Conservation (phyloP, 306 rosid genomes). For the Notholithocarpus densiflorus region DNA sequence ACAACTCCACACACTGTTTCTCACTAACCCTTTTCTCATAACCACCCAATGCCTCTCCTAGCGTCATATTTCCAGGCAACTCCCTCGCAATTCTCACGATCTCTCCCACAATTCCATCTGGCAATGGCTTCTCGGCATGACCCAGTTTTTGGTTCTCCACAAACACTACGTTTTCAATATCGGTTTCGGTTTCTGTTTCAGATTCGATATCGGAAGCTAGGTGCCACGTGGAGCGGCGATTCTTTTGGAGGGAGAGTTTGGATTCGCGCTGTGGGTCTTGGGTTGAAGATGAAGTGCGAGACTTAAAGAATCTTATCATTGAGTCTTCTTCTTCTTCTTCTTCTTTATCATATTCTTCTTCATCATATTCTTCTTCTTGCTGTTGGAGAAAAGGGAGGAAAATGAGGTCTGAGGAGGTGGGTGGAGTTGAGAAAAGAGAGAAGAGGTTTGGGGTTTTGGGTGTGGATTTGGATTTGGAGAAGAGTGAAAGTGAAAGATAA, state of each 20-base stretch:
- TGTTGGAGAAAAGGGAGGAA: slow-evolving; percentile 49
- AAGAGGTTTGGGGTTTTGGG: slow-evolving; percentile 30
- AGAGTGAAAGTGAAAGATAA: neutral
- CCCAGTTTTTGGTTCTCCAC: slow-evolving; percentile 20
- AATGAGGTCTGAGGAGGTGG: slow-evolving; percentile 38
- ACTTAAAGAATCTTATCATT: slow-evolving; percentile 55
- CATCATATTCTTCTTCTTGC: slow-evolving; percentile 2
- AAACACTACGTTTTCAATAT: neutral
- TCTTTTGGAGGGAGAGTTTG: slow-evolving; percentile 40
- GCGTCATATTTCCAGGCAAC: slow-evolving; percentile 52
- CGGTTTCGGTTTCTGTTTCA: slow-evolving; percentile 30
- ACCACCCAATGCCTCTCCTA: slow-evolving; percentile 60
- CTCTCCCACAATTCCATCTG: slow-evolving; percentile 50
- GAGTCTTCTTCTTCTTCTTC: slow-evolving; percentile 46
- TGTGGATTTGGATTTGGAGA: neutral
- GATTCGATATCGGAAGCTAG: slow-evolving; percentile 36
- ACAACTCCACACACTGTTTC: slow-evolving; percentile 55
- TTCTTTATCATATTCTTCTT: neutral
- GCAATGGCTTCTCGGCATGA: slow-evolving; percentile 7
- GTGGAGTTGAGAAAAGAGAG: slow-evolving; percentile 35
- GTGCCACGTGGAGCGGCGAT: slow-evolving; percentile 57
- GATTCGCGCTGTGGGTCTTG: slow-evolving; percentile 54
- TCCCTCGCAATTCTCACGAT: slow-evolving; percentile 59
- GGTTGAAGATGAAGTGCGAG: slow-evolving; percentile 31
- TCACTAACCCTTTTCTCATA: slow-evolving; percentile 52